Evolutionary conservation across 257 asterid species (phyloP).

Genomic region (Solanum pinnatisectum): DNA sequence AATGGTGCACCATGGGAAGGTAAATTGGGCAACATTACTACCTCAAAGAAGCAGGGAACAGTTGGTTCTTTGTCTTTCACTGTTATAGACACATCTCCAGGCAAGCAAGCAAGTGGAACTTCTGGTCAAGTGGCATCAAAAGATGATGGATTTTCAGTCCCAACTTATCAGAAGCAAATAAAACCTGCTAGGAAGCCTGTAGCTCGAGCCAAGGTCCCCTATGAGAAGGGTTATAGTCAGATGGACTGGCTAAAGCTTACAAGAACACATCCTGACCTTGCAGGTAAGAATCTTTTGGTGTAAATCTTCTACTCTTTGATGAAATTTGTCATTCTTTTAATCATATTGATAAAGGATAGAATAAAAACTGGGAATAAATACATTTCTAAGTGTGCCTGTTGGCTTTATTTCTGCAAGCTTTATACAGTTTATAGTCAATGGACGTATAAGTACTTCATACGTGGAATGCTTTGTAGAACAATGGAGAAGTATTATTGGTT

Average conservation of each 20-base stretch:
- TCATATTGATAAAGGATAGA: neutral
- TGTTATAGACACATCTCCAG: conserved; percentile 49
- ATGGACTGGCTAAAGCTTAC: conserved; percentile 84
- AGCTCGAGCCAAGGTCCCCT: conserved; percentile 60
- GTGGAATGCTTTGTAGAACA: neutral
- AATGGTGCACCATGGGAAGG: conserved; percentile 33
- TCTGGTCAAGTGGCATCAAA: conserved; percentile 12
- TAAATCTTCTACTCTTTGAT: neutral
- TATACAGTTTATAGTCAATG: neutral
- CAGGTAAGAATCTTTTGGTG: conserved; percentile 33
- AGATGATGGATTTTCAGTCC: conserved; percentile 25
- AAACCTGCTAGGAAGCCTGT: conserved; percentile 30
- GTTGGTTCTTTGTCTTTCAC: conserved; percentile 63
- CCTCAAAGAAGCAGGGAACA: conserved; percentile 27
- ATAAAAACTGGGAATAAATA: neutral
- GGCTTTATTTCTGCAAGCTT: neutral
- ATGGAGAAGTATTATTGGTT: neutral
- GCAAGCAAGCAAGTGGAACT: conserved; percentile 12
- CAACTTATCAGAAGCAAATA: conserved; percentile 20
- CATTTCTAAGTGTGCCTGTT: neutral
- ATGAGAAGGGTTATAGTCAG: conserved; percentile 72
- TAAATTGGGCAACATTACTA: conserved; percentile 7
- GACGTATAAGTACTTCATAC: neutral
- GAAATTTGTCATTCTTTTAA: neutral
- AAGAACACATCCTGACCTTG: conserved; percentile 70